These are phyloP conservation scores for Lomentospora prolificans DNA, from an alignment of 2,329 filamentous ascomycete species.

Conservation along the genomic window DNA sequence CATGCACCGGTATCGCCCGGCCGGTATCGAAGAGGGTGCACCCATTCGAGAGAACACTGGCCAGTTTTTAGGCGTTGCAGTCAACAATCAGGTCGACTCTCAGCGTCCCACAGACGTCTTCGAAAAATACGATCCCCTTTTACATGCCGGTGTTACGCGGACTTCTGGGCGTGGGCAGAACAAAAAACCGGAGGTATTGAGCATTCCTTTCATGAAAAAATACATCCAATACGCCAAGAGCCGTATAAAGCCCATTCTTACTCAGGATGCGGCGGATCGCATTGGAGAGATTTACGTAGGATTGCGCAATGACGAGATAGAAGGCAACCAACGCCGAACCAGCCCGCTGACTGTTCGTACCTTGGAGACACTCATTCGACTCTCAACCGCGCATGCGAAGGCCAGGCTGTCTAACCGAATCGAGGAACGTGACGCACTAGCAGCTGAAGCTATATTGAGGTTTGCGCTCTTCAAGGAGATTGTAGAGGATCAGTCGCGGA, in stretches of 20 bases:
- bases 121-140: conserved; percentile 93
- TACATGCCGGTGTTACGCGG: conserved; percentile 80
- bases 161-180: conserved; percentile 63
- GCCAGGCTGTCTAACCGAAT: conserved; percentile 78
- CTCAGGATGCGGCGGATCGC: conserved; percentile 82
- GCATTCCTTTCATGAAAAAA: conserved; percentile 98
- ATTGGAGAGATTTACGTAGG: conserved; percentile 88
- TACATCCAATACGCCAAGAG: conserved; percentile 98
- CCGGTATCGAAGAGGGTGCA: conserved; percentile 86
- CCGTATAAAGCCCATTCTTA: conserved; percentile 79
- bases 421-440: conserved; percentile 77
- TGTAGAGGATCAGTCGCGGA: conserved; percentile 65
- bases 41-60: conserved; percentile 81
- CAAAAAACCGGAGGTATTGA: conserved; percentile 77
- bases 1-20: conserved; percentile 92
- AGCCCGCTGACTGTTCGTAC: conserved; percentile 95
- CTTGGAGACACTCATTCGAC: conserved; percentile 93
- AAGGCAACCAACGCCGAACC: conserved; percentile 86
- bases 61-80: conserved; percentile 78
- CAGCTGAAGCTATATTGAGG: conserved; percentile 80
- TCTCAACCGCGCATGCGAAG: conserved; percentile 93
- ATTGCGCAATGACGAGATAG: conserved; percentile 89
- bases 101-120: conserved; percentile 77
- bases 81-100: conserved; percentile 65
- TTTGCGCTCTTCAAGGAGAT: conserved; percentile 98